Base-by-base conservation (phyloP, 2,329 filamentous ascomycete genomes). In the Fusarium albidum region DNA sequence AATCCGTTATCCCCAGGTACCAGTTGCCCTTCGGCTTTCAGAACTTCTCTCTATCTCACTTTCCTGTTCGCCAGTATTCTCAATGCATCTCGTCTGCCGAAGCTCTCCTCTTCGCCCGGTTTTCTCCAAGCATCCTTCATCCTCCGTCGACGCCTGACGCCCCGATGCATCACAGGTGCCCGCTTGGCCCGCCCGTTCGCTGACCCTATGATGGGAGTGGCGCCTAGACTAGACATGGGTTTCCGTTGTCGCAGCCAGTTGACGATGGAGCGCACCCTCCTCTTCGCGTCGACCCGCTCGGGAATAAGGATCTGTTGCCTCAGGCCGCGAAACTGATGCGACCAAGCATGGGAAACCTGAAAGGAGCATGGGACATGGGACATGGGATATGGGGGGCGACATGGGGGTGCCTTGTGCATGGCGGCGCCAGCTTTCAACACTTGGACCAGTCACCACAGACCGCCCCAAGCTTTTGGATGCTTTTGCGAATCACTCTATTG, bases 191-290 rank as follows among this genome's bases (percentile, higher is more conserved):
- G 51, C 65, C 57, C 41, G 59, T 68, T 65, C 59, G 52, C 52
- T 63, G 62, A 56, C 55, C 54, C 53, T 39, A 68, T 68, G 65
- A 68, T 68, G 65, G 65, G 65, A 64, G 65, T 68, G 65, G 65
- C 65, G 63, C 49, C 34, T 31, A 40, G 43, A 37, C 59, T 59
- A 63, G 52, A 57, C 65, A 68, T 60, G 63, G 64, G 44, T 38
- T 45, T 28, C 54, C 45, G 47, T 45, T 55, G 40, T 49, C 32
- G 42, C 57, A 65, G 40, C 65, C 63, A 68, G 61, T 68, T 40
- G 45, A 55, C 41, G 52, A 51, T 46, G 42, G 43, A 55, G 40
- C 21, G 18, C 39, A 34, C 56, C 53, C 52, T 61, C 60, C 65
- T 45, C 47, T 41, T 51, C 42, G 40, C 35, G 29, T 28, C 27